These are phyloP conservation scores for Pichia scutulata DNA, from an alignment of 805 yeast species.

Conservation along the genomic window DNA sequence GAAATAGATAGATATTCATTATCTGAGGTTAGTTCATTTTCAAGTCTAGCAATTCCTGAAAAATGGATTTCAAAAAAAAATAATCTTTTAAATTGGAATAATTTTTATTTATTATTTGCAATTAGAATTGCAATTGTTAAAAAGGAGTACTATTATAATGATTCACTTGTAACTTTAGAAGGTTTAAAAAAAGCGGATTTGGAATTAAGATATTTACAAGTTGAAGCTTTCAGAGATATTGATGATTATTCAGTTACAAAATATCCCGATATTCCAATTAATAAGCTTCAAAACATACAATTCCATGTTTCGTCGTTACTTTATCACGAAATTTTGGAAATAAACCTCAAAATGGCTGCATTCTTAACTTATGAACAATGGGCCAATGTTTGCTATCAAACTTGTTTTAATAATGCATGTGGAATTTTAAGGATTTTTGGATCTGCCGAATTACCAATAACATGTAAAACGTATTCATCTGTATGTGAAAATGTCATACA, in stretches of 20 bases:
- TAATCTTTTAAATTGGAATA: slow-evolving; percentile 15
- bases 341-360: slow-evolving; percentile 24
- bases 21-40: slow-evolving; percentile 16
- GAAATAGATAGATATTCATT: slow-evolving; percentile 20
- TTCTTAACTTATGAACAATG: slow-evolving; percentile 22
- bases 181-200: slow-evolving; percentile 20
- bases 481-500: slow-evolving; percentile 21
- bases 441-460: slow-evolving; percentile 11
- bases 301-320: slow-evolving; percentile 15
- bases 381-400: slow-evolving; percentile 15
- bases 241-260: slow-evolving; percentile 9
- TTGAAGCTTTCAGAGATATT: slow-evolving; percentile 16
- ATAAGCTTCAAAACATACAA: slow-evolving; percentile 13
- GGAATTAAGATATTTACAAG: slow-evolving; percentile 20
- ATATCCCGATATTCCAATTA: slow-evolving; percentile 9
- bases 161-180: slow-evolving; percentile 14
- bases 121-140: slow-evolving; percentile 22
- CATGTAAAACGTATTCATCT: slow-evolving; percentile 19
- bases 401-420: slow-evolving; percentile 19
- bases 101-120: slow-evolving; percentile 19
- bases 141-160: slow-evolving; percentile 22
- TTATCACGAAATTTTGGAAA: slow-evolving; percentile 21
- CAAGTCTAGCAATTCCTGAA: slow-evolving; percentile 20
- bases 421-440: slow-evolving; percentile 14
- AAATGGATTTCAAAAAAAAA: slow-evolving; percentile 14